Evolutionary conservation across 129 eudicot species (phyloP).

Genomic region (Solidago caesia): DNA sequence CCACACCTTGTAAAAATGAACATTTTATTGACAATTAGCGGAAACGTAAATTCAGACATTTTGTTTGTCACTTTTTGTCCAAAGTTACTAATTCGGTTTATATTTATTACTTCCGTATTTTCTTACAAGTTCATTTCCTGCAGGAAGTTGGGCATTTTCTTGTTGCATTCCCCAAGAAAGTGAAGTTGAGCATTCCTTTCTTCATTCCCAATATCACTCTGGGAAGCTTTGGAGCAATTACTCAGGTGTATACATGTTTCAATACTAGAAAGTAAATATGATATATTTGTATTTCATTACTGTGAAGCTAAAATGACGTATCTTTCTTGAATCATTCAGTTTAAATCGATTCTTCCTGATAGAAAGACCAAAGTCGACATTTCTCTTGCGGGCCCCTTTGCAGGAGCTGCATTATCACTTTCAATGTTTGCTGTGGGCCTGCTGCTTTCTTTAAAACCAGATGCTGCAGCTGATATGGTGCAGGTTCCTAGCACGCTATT

Average conservation of each 20-base stretch:
- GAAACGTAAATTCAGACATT: background rate
- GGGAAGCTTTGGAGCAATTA: slow-evolving; percentile 98
- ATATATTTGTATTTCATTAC: background rate
- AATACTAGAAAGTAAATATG: background rate
- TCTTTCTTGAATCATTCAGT: slow-evolving; percentile 43
- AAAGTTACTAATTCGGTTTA: background rate
- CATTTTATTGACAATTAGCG: background rate
- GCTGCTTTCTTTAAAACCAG: slow-evolving; percentile 81
- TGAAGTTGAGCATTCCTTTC: slow-evolving; percentile 87
- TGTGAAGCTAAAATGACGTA: background rate
- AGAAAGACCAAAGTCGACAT: slow-evolving; percentile 87
- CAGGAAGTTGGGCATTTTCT: slow-evolving; percentile 98
- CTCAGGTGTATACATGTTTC: slow-evolving; percentile 58
- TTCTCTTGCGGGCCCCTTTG: slow-evolving; percentile 90
- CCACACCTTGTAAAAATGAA: slow-evolving; percentile 3
- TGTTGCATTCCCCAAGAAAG: slow-evolving; percentile 89
- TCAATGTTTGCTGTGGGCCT: slow-evolving; percentile 94
- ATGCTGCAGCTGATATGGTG: slow-evolving; percentile 73
- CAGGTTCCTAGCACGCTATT: slow-evolving; percentile 93
- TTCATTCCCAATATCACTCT: slow-evolving; percentile 93
- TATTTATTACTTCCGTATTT: background rate
- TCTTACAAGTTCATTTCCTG: slow-evolving; percentile 31
- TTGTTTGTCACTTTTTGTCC: slow-evolving; percentile 15
- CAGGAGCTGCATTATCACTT: slow-evolving; percentile 83
- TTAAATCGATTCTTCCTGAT: slow-evolving; percentile 96